Evolutionary conservation across 805 yeast species (phyloP).

Genomic region (Hanseniaspora lachancei): DNA sequence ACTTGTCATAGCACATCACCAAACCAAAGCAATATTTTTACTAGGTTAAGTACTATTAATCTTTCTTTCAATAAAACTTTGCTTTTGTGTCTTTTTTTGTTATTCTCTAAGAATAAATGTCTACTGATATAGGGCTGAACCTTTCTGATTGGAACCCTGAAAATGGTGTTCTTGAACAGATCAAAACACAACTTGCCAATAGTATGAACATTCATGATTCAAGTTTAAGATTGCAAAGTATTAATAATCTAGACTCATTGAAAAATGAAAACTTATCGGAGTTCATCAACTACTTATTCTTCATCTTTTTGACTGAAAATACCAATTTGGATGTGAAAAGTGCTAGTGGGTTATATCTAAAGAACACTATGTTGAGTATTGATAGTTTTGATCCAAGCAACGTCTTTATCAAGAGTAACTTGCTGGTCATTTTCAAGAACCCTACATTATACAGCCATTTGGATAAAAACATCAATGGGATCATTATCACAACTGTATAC

Average conservation of each 20-base stretch:
- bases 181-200: background rate
- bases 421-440: conserved; percentile 30
- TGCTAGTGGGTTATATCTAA: conserved; percentile 75
- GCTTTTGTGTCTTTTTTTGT: background rate
- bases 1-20: no score
- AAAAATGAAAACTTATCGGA: conserved; percentile 4
- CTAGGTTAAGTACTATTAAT: no score
- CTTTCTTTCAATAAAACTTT: background rate
- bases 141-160: conserved; percentile 6
- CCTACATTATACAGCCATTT: conserved; percentile 24
- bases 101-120: background rate
- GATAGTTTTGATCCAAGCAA: conserved; percentile 25
- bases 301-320: conserved; percentile 47
- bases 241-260: conserved; percentile 3
- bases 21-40: no score
- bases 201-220: conserved; percentile 7
- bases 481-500: conserved; percentile 72
- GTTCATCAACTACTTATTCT: conserved; percentile 65
- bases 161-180: background rate
- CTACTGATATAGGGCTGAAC: background rate
- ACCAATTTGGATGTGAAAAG: conserved; percentile 50
- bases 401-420: conserved; percentile 32
- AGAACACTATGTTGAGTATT: conserved; percentile 48
- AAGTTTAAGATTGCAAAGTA: conserved; percentile 4
- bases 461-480: conserved; percentile 80